These are phyloP conservation scores for Mortierella polycephala DNA, from an alignment of 371 early-diverging fungal species.

Conservation along the genomic window DNA sequence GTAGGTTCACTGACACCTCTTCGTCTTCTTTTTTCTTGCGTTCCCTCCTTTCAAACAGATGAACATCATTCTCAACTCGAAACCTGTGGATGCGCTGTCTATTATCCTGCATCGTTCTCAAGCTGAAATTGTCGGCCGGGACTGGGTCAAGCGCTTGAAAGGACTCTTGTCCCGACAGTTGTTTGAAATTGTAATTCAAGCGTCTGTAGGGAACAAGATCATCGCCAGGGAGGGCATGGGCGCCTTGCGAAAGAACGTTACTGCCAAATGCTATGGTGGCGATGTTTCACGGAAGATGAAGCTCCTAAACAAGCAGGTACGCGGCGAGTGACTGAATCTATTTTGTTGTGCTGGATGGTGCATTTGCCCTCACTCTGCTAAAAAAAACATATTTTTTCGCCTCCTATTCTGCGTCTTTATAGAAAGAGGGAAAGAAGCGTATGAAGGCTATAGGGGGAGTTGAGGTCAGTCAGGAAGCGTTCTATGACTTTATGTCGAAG, in stretches of 20 bases:
- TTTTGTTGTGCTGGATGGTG: background rate
- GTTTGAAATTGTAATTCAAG: conserved; percentile 95
- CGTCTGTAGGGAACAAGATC: conserved; percentile 82
- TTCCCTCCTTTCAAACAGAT: conserved; percentile 59
- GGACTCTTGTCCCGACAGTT: conserved; percentile 79
- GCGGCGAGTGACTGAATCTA: background rate
- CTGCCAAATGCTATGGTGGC: conserved; percentile 95
- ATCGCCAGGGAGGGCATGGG: conserved; percentile 89
- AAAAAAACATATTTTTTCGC: background rate
- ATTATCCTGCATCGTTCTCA: conserved; percentile 86
- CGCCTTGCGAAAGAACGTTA: conserved; percentile 93
- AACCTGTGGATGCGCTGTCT: conserved; percentile 94
- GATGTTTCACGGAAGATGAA: conserved; percentile 96
- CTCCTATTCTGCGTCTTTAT: background rate
- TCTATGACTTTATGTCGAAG: conserved; percentile 74
- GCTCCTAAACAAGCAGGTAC: conserved; percentile 80
- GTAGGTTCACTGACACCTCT: background rate
- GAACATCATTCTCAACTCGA: conserved; percentile 89
- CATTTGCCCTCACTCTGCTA: background rate
- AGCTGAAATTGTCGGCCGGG: conserved; percentile 79
- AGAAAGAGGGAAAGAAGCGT: conserved; percentile 89
- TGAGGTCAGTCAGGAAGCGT: conserved; percentile 78
- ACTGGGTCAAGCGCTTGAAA: conserved; percentile 85
- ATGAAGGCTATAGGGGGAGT: conserved; percentile 84
- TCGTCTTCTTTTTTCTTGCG: background rate